phyloP scores from a whole-genome alignment of 805 yeast species.

The Nakazawaea pomicola region DNA sequence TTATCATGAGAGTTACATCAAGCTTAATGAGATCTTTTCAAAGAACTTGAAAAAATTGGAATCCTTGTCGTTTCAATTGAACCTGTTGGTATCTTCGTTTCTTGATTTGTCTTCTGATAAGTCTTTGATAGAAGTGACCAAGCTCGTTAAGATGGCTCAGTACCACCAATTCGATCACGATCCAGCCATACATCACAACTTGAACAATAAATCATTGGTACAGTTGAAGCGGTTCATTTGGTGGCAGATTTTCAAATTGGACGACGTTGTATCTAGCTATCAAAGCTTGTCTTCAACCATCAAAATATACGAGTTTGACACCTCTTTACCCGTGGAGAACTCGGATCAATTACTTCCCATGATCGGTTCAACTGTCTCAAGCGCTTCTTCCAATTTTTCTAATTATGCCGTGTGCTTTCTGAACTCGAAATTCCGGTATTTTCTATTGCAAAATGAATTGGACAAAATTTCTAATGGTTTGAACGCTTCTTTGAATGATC shows the following conservation, averaged over 20 bases:
- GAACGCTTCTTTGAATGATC: slow-evolving; percentile 32
- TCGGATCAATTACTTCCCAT: slow-evolving; percentile 9
- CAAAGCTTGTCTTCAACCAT: slow-evolving; percentile 20
- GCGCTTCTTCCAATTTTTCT: slow-evolving; percentile 3
- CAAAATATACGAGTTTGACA: slow-evolving; percentile 21
- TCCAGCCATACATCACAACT: slow-evolving; percentile 37
- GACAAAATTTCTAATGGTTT: slow-evolving; percentile 47
- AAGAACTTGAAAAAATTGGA: slow-evolving; percentile 42
- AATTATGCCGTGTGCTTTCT: slow-evolving; percentile 17
- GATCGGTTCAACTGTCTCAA: neutral
- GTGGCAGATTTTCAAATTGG: slow-evolving; percentile 45
- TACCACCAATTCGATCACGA: slow-evolving; percentile 47
- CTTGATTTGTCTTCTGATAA: slow-evolving; percentile 38
- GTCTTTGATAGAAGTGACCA: slow-evolving; percentile 52
- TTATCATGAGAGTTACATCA: slow-evolving; percentile 41
- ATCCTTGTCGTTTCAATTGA: slow-evolving; percentile 33
- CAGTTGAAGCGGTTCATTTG: slow-evolving; percentile 47
- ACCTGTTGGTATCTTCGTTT: slow-evolving; percentile 6
- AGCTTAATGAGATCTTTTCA: slow-evolving; percentile 40
- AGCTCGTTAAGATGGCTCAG: slow-evolving; percentile 47
- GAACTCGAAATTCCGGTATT: slow-evolving; percentile 25
- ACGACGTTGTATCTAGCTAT: slow-evolving; percentile 20
- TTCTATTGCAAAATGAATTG: slow-evolving; percentile 47
- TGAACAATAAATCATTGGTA: slow-evolving; percentile 38
- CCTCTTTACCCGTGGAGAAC: slow-evolving; percentile 20